A percentile compares a stretch with the other conserved stretches of the same genome.
phyloP scores from a whole-genome alignment of 805 yeast genomes.

The Clavispora fructus region DNA sequence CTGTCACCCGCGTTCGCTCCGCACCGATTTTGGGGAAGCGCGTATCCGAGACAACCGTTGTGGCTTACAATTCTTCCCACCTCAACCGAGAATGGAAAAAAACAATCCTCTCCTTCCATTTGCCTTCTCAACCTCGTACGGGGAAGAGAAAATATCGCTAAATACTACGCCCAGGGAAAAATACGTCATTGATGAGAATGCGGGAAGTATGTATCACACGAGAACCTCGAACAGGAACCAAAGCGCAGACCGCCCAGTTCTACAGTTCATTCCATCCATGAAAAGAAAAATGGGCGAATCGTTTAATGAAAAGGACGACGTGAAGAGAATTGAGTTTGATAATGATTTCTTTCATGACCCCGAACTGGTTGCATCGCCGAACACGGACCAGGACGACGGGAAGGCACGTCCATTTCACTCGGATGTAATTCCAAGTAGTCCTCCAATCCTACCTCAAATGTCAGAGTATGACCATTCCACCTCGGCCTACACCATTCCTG shows the following conservation, averaged over 20 bases:
- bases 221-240: constrained; percentile 16
- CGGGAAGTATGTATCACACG: constrained; percentile 41
- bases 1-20: not conserved
- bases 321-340: constrained; percentile 26
- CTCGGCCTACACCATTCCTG: constrained; percentile 18
- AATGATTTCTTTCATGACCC: constrained; percentile 10
- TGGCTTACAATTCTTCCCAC: not conserved
- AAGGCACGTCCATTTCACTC: constrained; percentile 7
- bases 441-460: constrained; percentile 30
- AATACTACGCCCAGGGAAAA: constrained; percentile 38
- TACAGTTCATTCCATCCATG: constrained; percentile 25
- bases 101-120: constrained; percentile 43
- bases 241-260: constrained; percentile 14
- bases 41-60: not conserved
- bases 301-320: constrained; percentile 38
- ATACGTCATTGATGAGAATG: constrained; percentile 37
- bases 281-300: constrained; percentile 40
- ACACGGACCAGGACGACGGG: constrained; percentile 5
- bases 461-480: constrained; percentile 30
- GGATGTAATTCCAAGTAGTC: constrained; percentile 29
- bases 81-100: constrained; percentile 17
- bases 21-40: not conserved
- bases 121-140: constrained; percentile 36
- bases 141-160: constrained; percentile 26
- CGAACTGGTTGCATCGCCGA: not conserved